Percentiles rank a stretch among this genome's conserved stretches.
Conservation (phyloP, 257 asterid genomes). For the Galeopsis tetrahit region DNA sequence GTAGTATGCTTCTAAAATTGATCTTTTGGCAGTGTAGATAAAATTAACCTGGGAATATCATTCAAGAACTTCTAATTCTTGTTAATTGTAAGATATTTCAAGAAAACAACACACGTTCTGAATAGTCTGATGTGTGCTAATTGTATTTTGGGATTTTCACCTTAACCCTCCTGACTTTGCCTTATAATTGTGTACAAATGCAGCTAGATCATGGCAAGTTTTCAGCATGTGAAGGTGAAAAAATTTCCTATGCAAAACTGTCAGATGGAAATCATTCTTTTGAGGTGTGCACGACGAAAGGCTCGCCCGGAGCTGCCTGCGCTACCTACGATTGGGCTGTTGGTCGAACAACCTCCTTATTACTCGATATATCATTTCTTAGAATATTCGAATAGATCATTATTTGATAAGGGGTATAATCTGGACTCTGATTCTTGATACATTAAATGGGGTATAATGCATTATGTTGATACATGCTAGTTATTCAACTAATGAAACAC, state of each 20-base stretch:
- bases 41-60: slow-evolving; percentile 16
- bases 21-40: slow-evolving; percentile 14
- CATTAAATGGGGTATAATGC: not conserved
- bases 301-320: slow-evolving; percentile 63
- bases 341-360: slow-evolving; percentile 52
- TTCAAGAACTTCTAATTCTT: slow-evolving; percentile 1
- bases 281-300: slow-evolving; percentile 66
- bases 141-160: slow-evolving; percentile 16
- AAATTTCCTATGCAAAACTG: slow-evolving; percentile 50
- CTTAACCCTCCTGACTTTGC: not conserved
- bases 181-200: slow-evolving; percentile 31
- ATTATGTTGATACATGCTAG: not conserved
- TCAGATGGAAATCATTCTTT: slow-evolving; percentile 78
- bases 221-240: slow-evolving; percentile 62
- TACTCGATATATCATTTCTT: slow-evolving; percentile 13
- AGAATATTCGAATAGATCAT: not conserved
- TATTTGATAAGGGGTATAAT: not conserved
- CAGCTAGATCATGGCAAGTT: slow-evolving; percentile 69
- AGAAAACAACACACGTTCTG: not conserved
- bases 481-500: too few relatives aligned
- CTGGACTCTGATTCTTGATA: not conserved
- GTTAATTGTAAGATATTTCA: slow-evolving; percentile 11
- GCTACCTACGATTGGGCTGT: slow-evolving; percentile 73
- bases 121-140: not conserved
- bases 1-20: slow-evolving; percentile 20